A percentile compares a stretch with the other conserved stretches of the same genome.
phyloP scores from a whole-genome alignment of 768 basidiomycete genomes.

The Boletales sp. region DNA sequence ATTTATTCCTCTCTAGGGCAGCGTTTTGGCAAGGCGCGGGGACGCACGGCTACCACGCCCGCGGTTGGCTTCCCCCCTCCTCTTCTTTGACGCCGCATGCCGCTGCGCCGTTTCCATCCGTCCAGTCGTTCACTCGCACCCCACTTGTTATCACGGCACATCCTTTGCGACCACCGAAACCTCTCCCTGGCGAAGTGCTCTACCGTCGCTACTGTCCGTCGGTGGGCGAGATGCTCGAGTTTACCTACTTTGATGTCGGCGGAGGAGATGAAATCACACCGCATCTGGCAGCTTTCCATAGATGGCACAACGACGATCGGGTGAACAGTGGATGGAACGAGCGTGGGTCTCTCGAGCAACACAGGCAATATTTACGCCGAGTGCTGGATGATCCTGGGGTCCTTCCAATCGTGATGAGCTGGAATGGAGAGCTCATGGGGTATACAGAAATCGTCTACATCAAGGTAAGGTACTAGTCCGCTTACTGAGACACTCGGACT shows the following conservation, averaged over 20 bases:
- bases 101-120: slow-evolving; percentile 32
- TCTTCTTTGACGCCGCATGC: slow-evolving; percentile 26
- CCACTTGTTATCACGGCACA: slow-evolving; percentile 47
- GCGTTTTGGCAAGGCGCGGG: slow-evolving; percentile 53
- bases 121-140: slow-evolving; percentile 41
- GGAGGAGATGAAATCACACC: slow-evolving; percentile 7
- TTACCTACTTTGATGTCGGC: slow-evolving; percentile 28
- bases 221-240: slow-evolving; percentile 31
- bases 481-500: background rate
- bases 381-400: slow-evolving; percentile 37
- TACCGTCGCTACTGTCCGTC: slow-evolving; percentile 35
- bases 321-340: slow-evolving; percentile 47
- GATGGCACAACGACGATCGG: slow-evolving; percentile 49
- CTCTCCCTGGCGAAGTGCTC: slow-evolving; percentile 36
- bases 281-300: slow-evolving; percentile 44
- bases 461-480: slow-evolving; percentile 33
- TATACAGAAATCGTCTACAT: slow-evolving; percentile 45
- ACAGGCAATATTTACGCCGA: slow-evolving; percentile 37
- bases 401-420: slow-evolving; percentile 42
- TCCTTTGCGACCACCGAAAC: slow-evolving; percentile 50
- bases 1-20: slow-evolving; percentile 38
- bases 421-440: slow-evolving; percentile 42
- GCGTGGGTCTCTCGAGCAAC: slow-evolving; percentile 40
- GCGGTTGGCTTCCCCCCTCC: slow-evolving; percentile 31
- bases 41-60: slow-evolving; percentile 28